These are phyloP conservation scores for Nitzschia sp. DNA, from an alignment of 108 stramenopile genomes.

Conservation along the genomic window DNA sequence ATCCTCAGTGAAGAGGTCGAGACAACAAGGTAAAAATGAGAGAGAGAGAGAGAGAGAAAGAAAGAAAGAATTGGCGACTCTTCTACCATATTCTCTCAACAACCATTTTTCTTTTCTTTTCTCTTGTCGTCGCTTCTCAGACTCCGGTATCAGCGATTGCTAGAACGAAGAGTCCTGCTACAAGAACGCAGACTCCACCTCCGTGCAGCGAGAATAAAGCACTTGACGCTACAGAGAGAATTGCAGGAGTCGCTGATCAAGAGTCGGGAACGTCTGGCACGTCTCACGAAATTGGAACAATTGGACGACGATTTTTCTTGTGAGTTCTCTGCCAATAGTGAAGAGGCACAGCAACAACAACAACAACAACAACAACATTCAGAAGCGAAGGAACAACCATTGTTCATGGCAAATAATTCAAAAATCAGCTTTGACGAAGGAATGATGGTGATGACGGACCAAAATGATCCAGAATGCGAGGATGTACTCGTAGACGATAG, in stretches of 20 bases:
- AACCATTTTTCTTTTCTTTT: slow-evolving; percentile 1
- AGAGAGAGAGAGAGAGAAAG: too few relatives aligned
- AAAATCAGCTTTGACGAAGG: too few relatives aligned
- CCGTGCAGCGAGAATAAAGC: slow-evolving; percentile 3
- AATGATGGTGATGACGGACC: too few relatives aligned
- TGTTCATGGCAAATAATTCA: too few relatives aligned
- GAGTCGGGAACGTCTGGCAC: slow-evolving; percentile 24
- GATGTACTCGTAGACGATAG: too few relatives aligned
- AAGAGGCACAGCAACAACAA: too few relatives aligned
- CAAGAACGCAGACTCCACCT: slow-evolving; percentile 10
- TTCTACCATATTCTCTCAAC: background rate
- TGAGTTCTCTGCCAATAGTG: slow-evolving; percentile 1
- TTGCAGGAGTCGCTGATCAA: slow-evolving; percentile 24
- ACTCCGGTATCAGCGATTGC: background rate
- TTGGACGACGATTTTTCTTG: background rate
- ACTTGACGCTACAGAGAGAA: slow-evolving; percentile 12
- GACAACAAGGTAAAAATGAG: background rate
- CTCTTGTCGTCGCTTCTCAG: background rate
- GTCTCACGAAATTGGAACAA: slow-evolving; percentile 17
- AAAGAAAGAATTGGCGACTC: background rate
- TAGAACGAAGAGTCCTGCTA: slow-evolving; percentile 2
- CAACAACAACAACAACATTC: too few relatives aligned
- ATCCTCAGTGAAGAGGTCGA: background rate
- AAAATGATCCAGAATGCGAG: too few relatives aligned
- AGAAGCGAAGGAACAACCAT: too few relatives aligned